phyloP scores from a whole-genome alignment of 495 filamentous ascomycete species.

The Neurospora sp. region DNA sequence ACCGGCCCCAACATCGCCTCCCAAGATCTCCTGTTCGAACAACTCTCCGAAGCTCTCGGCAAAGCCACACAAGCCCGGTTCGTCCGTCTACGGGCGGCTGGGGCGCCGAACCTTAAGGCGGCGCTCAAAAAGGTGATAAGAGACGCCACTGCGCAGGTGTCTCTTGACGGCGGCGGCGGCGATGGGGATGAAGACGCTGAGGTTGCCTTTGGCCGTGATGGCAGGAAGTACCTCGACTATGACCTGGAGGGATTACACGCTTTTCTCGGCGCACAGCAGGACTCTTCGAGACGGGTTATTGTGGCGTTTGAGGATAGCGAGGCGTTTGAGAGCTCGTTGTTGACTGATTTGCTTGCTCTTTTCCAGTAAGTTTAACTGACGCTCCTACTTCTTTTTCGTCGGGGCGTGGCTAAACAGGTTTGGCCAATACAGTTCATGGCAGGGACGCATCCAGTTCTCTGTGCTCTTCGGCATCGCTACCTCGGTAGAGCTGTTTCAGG shows the following conservation, averaged over 20 bases:
- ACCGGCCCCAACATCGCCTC: slow-evolving; percentile 81
- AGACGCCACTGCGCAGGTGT: slow-evolving; percentile 23
- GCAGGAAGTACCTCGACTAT: slow-evolving; percentile 72
- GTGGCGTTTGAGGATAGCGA: slow-evolving; percentile 85
- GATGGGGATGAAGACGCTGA: slow-evolving; percentile 42
- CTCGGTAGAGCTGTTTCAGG: slow-evolving; percentile 79
- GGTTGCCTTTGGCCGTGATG: slow-evolving; percentile 40
- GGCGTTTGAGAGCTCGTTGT: slow-evolving; percentile 70
- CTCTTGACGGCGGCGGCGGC: slow-evolving; percentile 13
- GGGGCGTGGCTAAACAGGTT: slow-evolving; percentile 4
- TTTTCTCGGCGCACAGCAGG: slow-evolving; percentile 42
- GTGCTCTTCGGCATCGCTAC: slow-evolving; percentile 84
- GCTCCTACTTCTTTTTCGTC: background rate
- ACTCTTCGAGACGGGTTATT: slow-evolving; percentile 51
- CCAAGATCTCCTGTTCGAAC: slow-evolving; percentile 61
- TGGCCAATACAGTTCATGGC: slow-evolving; percentile 54
- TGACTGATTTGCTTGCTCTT: slow-evolving; percentile 68
- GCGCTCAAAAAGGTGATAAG: slow-evolving; percentile 75
- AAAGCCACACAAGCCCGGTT: slow-evolving; percentile 41
- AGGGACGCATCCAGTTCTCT: slow-evolving; percentile 80
- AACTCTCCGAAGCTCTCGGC: slow-evolving; percentile 46
- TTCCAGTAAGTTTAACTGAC: slow-evolving; percentile 49
- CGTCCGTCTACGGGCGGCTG: slow-evolving; percentile 65
- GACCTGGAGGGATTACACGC: slow-evolving; percentile 75
- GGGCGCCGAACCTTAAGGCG: slow-evolving; percentile 74